A percentile compares a stretch with the other conserved stretches of the same genome.
phyloP scores from a whole-genome alignment of 2,329 filamentous ascomycete genomes.

The Ceratocystis ficicola region DNA sequence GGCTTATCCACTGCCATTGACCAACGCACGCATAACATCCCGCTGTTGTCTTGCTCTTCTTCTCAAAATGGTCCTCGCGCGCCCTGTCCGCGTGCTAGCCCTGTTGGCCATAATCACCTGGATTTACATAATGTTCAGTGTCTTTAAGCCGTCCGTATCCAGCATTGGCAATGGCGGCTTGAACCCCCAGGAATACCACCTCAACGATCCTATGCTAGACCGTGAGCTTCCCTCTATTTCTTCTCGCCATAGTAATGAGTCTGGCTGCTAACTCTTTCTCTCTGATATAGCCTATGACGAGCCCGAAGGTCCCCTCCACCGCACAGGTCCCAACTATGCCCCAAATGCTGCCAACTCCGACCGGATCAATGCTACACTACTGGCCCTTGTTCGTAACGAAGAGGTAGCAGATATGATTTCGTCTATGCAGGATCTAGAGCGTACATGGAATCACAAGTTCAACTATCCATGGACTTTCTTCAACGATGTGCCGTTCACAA shows the following conservation, averaged over 20 bases:
- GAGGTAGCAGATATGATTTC: slow-evolving; percentile 74
- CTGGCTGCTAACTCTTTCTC: slow-evolving; percentile 12
- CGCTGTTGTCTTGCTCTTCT: neutral
- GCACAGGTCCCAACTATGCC: slow-evolving; percentile 65
- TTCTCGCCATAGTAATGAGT: neutral
- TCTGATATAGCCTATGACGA: slow-evolving; percentile 61
- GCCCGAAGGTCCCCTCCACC: slow-evolving; percentile 62
- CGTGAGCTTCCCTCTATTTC: slow-evolving; percentile 42
- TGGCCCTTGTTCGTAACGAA: slow-evolving; percentile 84
- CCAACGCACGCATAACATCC: neutral
- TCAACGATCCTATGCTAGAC: slow-evolving; percentile 75
- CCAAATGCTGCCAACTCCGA: slow-evolving; percentile 62
- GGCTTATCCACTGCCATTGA: neutral
- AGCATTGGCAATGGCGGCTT: slow-evolving; percentile 27
- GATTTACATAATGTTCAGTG: slow-evolving; percentile 65
- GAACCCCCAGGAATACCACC: slow-evolving; percentile 42
- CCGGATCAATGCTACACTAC: slow-evolving; percentile 84
- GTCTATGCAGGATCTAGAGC: slow-evolving; percentile 82
- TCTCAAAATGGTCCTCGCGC: slow-evolving; percentile 65
- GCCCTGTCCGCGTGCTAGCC: slow-evolving; percentile 69
- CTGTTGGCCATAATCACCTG: slow-evolving; percentile 59
- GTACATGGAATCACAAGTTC: slow-evolving; percentile 96
- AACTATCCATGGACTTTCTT: slow-evolving; percentile 99
- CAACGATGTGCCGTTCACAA: slow-evolving; percentile 86
- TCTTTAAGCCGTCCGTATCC: slow-evolving; percentile 48